A percentile compares a stretch with the other conserved stretches of the same genome.
These are phyloP conservation scores for Canavalia gladiata DNA, from an alignment of 306 rosid species.

Conservation along the genomic window DNA sequence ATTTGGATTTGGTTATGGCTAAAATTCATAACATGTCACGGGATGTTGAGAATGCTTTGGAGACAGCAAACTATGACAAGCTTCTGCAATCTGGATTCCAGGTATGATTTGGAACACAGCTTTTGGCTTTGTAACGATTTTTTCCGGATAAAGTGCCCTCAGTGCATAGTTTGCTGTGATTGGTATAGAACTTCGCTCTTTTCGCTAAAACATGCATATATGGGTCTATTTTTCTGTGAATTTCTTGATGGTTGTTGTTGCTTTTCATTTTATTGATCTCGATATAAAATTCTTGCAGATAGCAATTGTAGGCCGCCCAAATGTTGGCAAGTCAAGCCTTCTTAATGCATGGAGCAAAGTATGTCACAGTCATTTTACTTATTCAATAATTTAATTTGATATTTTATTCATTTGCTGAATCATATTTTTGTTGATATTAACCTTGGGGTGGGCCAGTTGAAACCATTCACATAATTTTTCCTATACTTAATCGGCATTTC, in stretches of 20 bases:
- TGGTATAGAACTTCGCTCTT: conserved; percentile 1
- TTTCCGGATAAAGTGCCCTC: background rate
- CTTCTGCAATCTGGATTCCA: conserved; percentile 98
- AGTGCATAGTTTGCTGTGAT: background rate
- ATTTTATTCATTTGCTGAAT: conserved; percentile 21
- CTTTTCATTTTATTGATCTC: conserved; percentile 40
- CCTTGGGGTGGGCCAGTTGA: conserved; percentile 36
- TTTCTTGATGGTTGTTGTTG: conserved; percentile 20
- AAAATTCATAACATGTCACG: conserved; percentile 70
- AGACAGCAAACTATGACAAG: conserved; percentile 91
- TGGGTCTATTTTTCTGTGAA: conserved; percentile 13
- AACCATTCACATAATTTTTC: conserved; percentile 25
- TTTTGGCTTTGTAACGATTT: background rate
- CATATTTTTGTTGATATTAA: conserved; percentile 21
- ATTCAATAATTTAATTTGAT: conserved; percentile 24
- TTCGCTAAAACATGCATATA: background rate
- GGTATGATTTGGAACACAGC: conserved; percentile 54
- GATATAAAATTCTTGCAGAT: conserved; percentile 64
- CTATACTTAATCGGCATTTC: conserved; percentile 24
- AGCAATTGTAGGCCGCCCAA: conserved; percentile 97
- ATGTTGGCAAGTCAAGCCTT: conserved; percentile 97
- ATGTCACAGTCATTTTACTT: conserved; percentile 51
- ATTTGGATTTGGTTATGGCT: conserved; percentile 63
- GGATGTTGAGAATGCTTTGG: conserved; percentile 85
- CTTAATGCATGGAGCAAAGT: conserved; percentile 99